Base-by-base conservation (phyloP, 2,329 filamentous ascomycete species). In the Neocatenulostroma microsporum region DNA sequence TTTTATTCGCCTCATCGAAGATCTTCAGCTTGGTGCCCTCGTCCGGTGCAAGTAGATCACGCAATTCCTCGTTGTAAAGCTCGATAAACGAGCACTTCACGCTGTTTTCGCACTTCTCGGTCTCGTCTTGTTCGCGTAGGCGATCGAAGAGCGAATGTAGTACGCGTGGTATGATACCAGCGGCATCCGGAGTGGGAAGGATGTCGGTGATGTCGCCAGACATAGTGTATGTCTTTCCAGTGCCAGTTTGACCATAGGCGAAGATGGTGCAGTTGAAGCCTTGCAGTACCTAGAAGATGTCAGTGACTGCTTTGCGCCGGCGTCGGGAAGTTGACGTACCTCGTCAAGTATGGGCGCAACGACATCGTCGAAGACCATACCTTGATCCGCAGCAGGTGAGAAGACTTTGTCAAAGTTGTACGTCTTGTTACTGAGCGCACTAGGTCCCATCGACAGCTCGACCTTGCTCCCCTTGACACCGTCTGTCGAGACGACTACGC, bases 51-150 rank as follows among this genome's bases (percentile, higher is more conserved):
- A 96, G 77, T 21, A 98, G 64, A 58, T 98, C 91, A 27, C 89
- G 82, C 18, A 98, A 72, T 54, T 98, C 91, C 62, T 98, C 91
- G 58, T 98, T 98, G 68, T 98, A 98, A 1, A 98, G 70, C 60
- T 98, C 91, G 53, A 98, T 96, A 56, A 96, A 98, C 0, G 93
- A 98, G 65, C 88, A 95, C 57, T 95, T 95, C 51, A 98, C 88
- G 17, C 82, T 86, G 58, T 80, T 86, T 55, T 98, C 91, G 2
- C 73, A 75, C 15, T 82, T 81, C n/a, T 67, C 66, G 8, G 38
- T 37, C 18, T 54, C 53, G 28, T 86, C 82, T 15, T 74, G 64
- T 42, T 91, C 64, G 42, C 93, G 84, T 5, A 98, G 76, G 56
- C 84, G 89, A 48, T 76, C 74, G 62, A 98, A 98, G 0, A 98